Conservation (phyloP, 176 grass and related monocot species). For the Hsuehochloa calcarea region DNA sequence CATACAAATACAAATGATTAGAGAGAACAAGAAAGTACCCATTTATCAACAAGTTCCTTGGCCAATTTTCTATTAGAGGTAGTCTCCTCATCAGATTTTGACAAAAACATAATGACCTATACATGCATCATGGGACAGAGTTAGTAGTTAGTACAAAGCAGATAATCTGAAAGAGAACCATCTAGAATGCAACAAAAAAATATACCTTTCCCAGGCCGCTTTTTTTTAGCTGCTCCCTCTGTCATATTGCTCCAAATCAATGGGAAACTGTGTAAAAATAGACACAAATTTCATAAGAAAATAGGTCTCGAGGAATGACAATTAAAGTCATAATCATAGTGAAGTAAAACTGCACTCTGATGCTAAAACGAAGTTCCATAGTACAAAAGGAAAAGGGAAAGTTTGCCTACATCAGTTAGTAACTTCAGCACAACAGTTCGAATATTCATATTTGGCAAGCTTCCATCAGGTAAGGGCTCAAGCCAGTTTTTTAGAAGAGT, state of each 20-base stretch:
- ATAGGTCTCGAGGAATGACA: background rate
- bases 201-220: slow-evolving; percentile 91
- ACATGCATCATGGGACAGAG: slow-evolving; percentile 1
- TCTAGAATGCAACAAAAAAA: background rate
- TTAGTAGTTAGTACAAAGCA: slow-evolving; percentile 2
- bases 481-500: slow-evolving; percentile 92
- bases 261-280: slow-evolving; percentile 63
- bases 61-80: slow-evolving; percentile 88
- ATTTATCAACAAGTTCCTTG: slow-evolving; percentile 97
- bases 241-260: slow-evolving; percentile 89
- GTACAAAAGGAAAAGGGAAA: background rate
- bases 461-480: slow-evolving; percentile 92
- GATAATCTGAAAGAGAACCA: background rate
- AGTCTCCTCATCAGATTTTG: slow-evolving; percentile 91
- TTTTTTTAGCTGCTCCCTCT: slow-evolving; percentile 91
- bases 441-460: slow-evolving; percentile 94
- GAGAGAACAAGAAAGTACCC: slow-evolving; percentile 58
- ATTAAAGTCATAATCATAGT: background rate
- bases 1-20: too few relatives aligned
- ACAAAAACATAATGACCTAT: slow-evolving; percentile 98
- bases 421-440: slow-evolving; percentile 78
- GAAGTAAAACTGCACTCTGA: background rate
- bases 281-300: slow-evolving; percentile 35
- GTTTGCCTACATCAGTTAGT: slow-evolving; percentile 64
- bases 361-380: background rate